A percentile compares a stretch with the other conserved stretches of the same genome.
Conservation (phyloP, 192 early-diverging fungal genomes). For the Coemansia sp. region DNA sequence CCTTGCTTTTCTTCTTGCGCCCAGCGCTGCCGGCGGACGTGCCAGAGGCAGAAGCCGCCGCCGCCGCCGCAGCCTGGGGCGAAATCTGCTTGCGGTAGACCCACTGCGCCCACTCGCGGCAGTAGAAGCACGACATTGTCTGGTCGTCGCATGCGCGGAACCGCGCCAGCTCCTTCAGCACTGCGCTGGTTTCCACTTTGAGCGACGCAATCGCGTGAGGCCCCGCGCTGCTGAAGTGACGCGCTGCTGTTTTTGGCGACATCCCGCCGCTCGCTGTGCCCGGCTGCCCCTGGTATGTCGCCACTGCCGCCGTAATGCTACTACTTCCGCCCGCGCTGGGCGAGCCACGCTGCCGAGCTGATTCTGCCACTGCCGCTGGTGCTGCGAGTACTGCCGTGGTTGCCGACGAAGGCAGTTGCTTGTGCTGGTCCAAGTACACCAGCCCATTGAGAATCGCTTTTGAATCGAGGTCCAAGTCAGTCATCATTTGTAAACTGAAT, state of each 20-base stretch:
- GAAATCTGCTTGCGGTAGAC: constrained; percentile 71
- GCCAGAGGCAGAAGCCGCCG: neutral
- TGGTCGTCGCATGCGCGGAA: constrained; percentile 74
- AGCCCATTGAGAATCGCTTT: constrained; percentile 56
- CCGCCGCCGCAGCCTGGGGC: constrained; percentile 17
- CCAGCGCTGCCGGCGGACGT: constrained; percentile 5
- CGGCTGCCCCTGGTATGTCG: constrained; percentile 1
- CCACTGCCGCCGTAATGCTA: neutral
- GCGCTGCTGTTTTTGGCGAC: constrained; percentile 23
- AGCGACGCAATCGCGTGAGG: constrained; percentile 59
- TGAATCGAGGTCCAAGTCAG: constrained; percentile 56
- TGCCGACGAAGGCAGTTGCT: constrained; percentile 19
- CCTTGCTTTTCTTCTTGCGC: constrained; percentile 39
- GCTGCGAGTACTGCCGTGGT: neutral
- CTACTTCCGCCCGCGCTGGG: constrained; percentile 23
- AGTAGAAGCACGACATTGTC: constrained; percentile 71
- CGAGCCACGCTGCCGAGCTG: neutral
- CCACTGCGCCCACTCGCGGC: constrained; percentile 79
- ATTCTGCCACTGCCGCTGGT: neutral
- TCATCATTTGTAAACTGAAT: constrained; percentile 32
- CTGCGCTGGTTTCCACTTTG: constrained; percentile 63
- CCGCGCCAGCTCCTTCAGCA: constrained; percentile 70
- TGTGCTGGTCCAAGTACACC: constrained; percentile 53
- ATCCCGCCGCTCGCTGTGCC: constrained; percentile 5
- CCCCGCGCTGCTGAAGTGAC: constrained; percentile 26